phyloP scores from a whole-genome alignment of 2,329 filamentous ascomycete species.

The Chalaropsis ovoidea region DNA sequence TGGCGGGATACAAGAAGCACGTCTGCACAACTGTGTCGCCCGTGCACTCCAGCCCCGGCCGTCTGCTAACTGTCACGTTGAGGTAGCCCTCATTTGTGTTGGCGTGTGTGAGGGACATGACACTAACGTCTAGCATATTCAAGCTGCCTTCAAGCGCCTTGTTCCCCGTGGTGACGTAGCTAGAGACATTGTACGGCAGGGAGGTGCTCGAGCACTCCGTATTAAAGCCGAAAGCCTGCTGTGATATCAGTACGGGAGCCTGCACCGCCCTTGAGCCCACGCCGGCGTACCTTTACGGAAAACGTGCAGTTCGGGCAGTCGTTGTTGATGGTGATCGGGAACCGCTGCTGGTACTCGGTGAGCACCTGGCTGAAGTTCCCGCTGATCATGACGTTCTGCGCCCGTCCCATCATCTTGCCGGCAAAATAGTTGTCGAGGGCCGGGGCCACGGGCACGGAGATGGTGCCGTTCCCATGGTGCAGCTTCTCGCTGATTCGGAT shows the following conservation, averaged over 20 bases:
- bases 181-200: constrained; percentile 15
- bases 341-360: constrained; percentile 23
- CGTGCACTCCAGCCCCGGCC: constrained; percentile 19
- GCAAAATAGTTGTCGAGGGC: constrained; percentile 21
- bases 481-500: constrained; percentile 22
- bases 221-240: constrained; percentile 22
- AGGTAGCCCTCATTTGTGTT: constrained; percentile 20
- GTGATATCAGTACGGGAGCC: background rate
- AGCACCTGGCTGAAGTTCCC: constrained; percentile 24
- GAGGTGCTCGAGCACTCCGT: constrained; percentile 12
- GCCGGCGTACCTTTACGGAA: constrained; percentile 10
- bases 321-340: constrained; percentile 21
- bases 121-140: constrained; percentile 12
- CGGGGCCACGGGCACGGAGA: constrained; percentile 17
- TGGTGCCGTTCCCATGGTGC: constrained; percentile 21
- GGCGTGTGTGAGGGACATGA: constrained; percentile 1
- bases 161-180: constrained; percentile 10
- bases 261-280: no score
- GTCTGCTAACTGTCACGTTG: constrained; percentile 23
- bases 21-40: constrained; percentile 22
- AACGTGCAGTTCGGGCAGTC: constrained; percentile 25
- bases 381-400: constrained; percentile 24
- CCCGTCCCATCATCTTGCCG: constrained; percentile 21
- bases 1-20: constrained; percentile 22
- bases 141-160: constrained; percentile 10